Conservation (phyloP, 257 asterid genomes). For the Przewalskia tangutica region DNA sequence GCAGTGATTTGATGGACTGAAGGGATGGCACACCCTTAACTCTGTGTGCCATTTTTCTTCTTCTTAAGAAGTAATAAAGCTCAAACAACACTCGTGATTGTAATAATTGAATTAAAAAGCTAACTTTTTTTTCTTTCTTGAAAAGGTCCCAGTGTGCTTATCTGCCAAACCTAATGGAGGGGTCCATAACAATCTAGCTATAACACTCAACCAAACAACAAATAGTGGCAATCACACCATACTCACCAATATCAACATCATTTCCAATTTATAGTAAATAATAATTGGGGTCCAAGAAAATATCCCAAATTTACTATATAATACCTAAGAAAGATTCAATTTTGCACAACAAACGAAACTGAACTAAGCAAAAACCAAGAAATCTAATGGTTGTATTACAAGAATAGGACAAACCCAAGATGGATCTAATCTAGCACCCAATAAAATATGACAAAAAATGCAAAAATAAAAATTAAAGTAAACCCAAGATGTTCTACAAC, state of each 20-base stretch:
- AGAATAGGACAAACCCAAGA: neutral
- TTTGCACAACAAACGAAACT: neutral
- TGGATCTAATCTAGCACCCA: neutral
- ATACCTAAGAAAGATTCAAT: neutral
- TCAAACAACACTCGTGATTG: constrained; percentile 16
- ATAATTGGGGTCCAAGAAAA: neutral
- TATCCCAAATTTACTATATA: neutral
- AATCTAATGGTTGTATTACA: neutral
- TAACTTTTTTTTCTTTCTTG: constrained; percentile 33
- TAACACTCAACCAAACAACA: constrained; percentile 11
- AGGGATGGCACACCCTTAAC: constrained; percentile 28
- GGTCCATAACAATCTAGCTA: constrained; percentile 37
- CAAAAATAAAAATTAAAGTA: neutral
- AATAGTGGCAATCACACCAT: constrained; percentile 36
- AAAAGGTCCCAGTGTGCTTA: constrained; percentile 63
- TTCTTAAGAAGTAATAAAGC: constrained; percentile 33
- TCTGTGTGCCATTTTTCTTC: constrained; percentile 45
- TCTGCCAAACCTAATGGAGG: constrained; percentile 70
- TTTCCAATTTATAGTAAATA: constrained; percentile 19
- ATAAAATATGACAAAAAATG: neutral
- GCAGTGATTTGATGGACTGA: constrained; percentile 67
- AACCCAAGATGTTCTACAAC: no score
- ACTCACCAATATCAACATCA: constrained; percentile 21
- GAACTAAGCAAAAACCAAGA: neutral
- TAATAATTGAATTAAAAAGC: constrained; percentile 62